Base-by-base conservation (phyloP, 2,329 filamentous ascomycete species). In the Orbilia oligospora region DNA sequence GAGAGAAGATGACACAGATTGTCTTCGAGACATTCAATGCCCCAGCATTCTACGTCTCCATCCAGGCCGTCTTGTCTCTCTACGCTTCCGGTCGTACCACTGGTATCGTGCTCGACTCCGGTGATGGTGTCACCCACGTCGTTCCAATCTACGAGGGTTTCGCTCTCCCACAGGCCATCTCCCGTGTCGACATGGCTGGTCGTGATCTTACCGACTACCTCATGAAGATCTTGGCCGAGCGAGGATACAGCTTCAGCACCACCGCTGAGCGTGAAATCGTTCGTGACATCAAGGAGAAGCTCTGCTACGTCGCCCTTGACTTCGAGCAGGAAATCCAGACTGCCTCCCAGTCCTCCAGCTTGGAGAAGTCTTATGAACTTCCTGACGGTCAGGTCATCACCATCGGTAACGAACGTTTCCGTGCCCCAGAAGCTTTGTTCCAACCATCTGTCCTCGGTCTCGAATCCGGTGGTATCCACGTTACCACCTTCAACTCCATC, bases 1-100 rank as follows among this genome's bases (percentile, higher is more conserved):
- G 96, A 91, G 96, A 99, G 91, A 99, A 99, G 94, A 99, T 99
- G 96, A 98, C 96, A 84, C 96, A 99, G 90, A 99, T 99, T 83
- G 94, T 99, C 87, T 99, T 99, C 90, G 96, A 99, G 91, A 99
- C 96, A 84, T 99, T 99, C 92, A 98, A 99, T 90, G 95, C 96
- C 84, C 96, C 96, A 83, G 96, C 96, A 84, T 98, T 99, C 91
- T 99, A 99, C 91, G 96, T 99, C 89, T 98, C 96, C 85, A 99
- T 99, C 87, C 95, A 98, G 91, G 96, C 96, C 86, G 96, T 99
- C 82, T 91, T 99, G 84, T 99, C 96, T 82, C 92, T 99, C 87
- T 99, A 99, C 89, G 96, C 96, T 84, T 99, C 96, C 85, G 96
- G 96, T 92, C 96, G 96, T 95, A 98, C 96, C 88, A 99, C 96